Evolutionary conservation across 208 protist genomes (phyloP).

Genomic region (Trypanosoma platydactyli): DNA sequence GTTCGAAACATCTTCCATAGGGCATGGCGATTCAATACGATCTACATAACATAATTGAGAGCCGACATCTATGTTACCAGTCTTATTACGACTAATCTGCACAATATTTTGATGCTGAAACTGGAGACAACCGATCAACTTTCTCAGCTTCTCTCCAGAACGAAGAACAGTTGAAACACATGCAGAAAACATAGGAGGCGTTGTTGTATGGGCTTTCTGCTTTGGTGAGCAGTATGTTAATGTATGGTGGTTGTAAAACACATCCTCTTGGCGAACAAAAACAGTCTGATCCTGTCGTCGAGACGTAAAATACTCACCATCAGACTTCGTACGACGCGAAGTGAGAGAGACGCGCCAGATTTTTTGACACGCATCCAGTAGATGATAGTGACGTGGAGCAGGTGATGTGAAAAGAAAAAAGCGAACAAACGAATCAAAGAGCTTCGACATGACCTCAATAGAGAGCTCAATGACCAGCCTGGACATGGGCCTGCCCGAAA

Average conservation of each 20-base stretch:
- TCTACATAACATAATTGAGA: background rate
- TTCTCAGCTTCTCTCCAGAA: slow-evolving; percentile 12
- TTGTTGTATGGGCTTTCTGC: background rate
- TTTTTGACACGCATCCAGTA: slow-evolving; percentile 24
- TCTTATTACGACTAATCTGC: background rate
- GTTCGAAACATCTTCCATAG: background rate
- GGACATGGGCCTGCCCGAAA: slow-evolving; percentile 14
- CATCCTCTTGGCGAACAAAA: slow-evolving; percentile 19
- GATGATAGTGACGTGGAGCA: slow-evolving; percentile 22
- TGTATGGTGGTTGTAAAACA: slow-evolving; percentile 5
- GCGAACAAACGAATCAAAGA: slow-evolving; percentile 25
- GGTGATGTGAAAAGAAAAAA: slow-evolving; percentile 15
- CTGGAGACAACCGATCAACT: slow-evolving; percentile 9
- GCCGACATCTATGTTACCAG: background rate
- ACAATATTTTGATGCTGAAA: slow-evolving; percentile 11
- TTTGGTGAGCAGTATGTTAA: background rate
- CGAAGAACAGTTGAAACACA: slow-evolving; percentile 12
- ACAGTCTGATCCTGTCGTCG: slow-evolving; percentile 1
- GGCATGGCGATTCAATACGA: no score
- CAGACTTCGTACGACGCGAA: background rate
- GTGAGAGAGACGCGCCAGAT: slow-evolving; percentile 7
- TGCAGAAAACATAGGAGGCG: slow-evolving; percentile 11
- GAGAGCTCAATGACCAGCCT: slow-evolving; percentile 5
- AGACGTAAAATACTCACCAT: slow-evolving; percentile 1
- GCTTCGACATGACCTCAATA: slow-evolving; percentile 22